Conservation (phyloP, 2,329 filamentous ascomycete genomes). For the Exophiala mesophila region DNA sequence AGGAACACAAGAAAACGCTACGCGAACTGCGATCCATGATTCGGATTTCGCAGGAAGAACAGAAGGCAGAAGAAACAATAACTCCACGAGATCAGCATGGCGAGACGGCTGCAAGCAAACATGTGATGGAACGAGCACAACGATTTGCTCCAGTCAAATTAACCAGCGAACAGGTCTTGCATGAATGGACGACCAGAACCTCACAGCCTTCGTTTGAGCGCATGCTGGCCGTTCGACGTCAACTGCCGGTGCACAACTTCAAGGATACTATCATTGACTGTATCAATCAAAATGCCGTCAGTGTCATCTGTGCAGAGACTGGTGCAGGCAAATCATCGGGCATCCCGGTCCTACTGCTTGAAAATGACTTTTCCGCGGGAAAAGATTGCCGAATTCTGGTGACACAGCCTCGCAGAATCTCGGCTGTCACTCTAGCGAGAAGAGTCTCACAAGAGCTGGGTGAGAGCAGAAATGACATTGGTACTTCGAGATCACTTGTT, state of each 20-base stretch:
- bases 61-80: conserved; percentile 46
- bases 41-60: conserved; percentile 46
- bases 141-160: conserved; percentile 1
- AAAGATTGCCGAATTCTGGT: conserved; percentile 88
- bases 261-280: conserved; percentile 70
- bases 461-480: conserved; percentile 74
- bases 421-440: conserved; percentile 86
- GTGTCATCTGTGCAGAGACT: conserved; percentile 94
- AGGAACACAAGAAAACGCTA: conserved; percentile 63
- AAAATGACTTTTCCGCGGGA: conserved; percentile 77
- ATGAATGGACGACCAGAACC: conserved; percentile 18
- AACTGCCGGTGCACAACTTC: conserved; percentile 86
- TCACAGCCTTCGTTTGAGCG: conserved; percentile 52
- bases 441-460: conserved; percentile 94
- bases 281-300: conserved; percentile 74
- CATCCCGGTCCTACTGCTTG: conserved; percentile 87
- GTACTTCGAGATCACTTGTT: conserved; percentile 75
- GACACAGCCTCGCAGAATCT: conserved; percentile 91
- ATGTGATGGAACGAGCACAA: conserved; percentile 41
- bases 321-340: conserved; percentile 97
- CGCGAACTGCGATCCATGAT: conserved; percentile 53
- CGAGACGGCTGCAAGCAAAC: neutral
- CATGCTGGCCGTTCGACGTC: conserved; percentile 75
- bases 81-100: neutral
- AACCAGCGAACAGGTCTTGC: conserved; percentile 11